Percentiles rank a stretch among this genome's conserved stretches.
These are phyloP conservation scores for Candida patagonica DNA, from an alignment of 805 yeast species.

Conservation along the genomic window DNA sequence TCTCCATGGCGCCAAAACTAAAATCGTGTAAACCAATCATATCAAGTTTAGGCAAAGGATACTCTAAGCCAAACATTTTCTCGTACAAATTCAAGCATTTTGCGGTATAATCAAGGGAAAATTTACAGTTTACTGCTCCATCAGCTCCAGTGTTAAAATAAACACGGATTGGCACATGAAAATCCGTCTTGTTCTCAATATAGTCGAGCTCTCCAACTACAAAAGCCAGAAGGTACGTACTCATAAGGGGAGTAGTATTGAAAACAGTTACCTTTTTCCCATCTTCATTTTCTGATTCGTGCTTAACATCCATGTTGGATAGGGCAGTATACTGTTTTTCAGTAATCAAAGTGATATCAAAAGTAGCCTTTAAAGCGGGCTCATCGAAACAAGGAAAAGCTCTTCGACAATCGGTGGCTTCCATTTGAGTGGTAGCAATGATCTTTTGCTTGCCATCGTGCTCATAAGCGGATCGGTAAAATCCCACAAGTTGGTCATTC, in stretches of 20 bases:
- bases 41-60: conserved; percentile 74
- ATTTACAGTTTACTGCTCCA: conserved; percentile 46
- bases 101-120: conserved; percentile 66
- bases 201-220: conserved; percentile 58
- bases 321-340: conserved; percentile 45
- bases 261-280: conserved; percentile 32
- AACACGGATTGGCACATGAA: conserved; percentile 68
- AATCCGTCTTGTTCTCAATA: conserved; percentile 42
- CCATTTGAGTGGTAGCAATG: conserved; percentile 62
- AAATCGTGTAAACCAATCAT: conserved; percentile 78
- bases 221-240: conserved; percentile 66
- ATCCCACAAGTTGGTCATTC: conserved; percentile 65
- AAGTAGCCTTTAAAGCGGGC: conserved; percentile 60
- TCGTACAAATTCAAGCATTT: conserved; percentile 69
- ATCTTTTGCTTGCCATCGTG: conserved; percentile 45
- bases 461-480: conserved; percentile 54
- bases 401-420: conserved; percentile 68
- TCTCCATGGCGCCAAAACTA: conserved; percentile 86
- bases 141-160: conserved; percentile 74
- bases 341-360: conserved; percentile 48
- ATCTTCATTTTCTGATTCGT: conserved; percentile 26
- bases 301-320: conserved; percentile 55
- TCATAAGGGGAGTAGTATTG: conserved; percentile 63
- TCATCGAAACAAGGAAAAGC: conserved; percentile 75
- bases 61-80: conserved; percentile 60